Evolutionary conservation across 2,329 filamentous ascomycete genomes (phyloP).

Genomic region (Fusarium sp.): DNA sequence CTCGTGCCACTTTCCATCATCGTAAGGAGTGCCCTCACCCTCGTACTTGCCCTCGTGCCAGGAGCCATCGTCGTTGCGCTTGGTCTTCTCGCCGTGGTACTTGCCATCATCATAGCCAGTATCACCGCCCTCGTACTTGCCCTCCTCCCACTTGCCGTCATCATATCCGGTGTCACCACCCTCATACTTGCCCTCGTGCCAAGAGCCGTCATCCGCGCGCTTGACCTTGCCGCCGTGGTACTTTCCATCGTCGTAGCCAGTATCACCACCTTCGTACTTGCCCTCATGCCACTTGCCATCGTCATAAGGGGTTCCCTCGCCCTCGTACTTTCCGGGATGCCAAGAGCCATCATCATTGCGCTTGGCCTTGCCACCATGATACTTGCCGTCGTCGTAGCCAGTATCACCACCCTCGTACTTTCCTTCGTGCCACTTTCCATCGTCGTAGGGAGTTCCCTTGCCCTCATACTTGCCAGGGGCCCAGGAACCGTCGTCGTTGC

Average conservation of each 20-base stretch:
- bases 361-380: not conserved
- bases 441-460: not conserved
- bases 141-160: not conserved
- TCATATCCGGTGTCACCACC: not conserved
- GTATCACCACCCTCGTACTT: constrained; percentile 18
- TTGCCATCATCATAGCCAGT: constrained; percentile 9
- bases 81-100: not conserved
- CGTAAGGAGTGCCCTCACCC: constrained; percentile 8
- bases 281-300: constrained; percentile 17
- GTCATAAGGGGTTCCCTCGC: constrained; percentile 8
- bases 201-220: constrained; percentile 13
- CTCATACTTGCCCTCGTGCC: constrained; percentile 15
- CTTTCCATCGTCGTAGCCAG: not conserved
- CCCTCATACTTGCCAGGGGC: not conserved
- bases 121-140: constrained; percentile 4
- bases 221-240: not conserved
- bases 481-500: not conserved
- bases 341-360: constrained; percentile 19
- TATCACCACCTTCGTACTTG: constrained; percentile 2
- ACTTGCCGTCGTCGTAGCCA: constrained; percentile 6
- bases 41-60: constrained; percentile 33
- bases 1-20: constrained; percentile 13
- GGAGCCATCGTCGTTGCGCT: constrained; percentile 16
- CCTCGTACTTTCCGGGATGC: constrained; percentile 31
- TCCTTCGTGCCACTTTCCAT: constrained; percentile 5